A percentile compares a stretch with the other conserved stretches of the same genome.
phyloP scores from a whole-genome alignment of 2,329 filamentous ascomycete species.

The Scedosporium minutisporum region DNA sequence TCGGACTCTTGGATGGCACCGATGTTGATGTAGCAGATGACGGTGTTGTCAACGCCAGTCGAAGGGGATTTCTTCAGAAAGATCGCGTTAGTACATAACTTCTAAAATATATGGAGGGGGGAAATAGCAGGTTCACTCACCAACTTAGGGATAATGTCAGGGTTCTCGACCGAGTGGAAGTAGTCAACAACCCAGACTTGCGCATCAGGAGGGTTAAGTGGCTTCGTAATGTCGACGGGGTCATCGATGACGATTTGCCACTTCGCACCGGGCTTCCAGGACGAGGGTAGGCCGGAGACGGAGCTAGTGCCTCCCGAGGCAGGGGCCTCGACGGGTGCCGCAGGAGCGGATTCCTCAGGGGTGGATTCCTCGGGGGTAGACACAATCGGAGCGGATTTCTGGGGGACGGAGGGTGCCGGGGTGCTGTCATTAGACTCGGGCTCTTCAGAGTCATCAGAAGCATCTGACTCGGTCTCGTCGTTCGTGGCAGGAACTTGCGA shows the following conservation, averaged over 20 bases:
- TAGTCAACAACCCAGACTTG: conserved; percentile 22
- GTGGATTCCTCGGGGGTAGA: neutral
- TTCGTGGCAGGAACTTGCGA: too few species aligned
- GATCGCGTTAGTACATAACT: too few species aligned
- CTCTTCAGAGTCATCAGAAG: neutral
- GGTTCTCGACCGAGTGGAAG: conserved; percentile 16
- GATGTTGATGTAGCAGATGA: conserved; percentile 25
- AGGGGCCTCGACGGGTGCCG: neutral
- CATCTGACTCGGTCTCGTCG: neutral
- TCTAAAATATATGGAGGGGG: neutral
- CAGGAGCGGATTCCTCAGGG: neutral
- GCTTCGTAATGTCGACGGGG: conserved; percentile 16
- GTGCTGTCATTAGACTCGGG: neutral
- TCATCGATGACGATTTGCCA: conserved; percentile 22
- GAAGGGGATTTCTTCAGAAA: neutral
- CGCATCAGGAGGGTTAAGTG: conserved; percentile 17
- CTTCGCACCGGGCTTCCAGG: conserved; percentile 18
- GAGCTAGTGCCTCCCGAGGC: neutral
- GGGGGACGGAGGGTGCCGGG: neutral
- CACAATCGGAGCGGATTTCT: neutral
- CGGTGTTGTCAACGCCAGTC: conserved; percentile 18
- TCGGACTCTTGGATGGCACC: conserved; percentile 16
- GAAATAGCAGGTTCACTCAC: conserved; percentile 13
- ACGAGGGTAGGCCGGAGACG: neutral
- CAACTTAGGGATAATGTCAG: conserved; percentile 18